These are phyloP conservation scores for Hippophae tibetana DNA, from an alignment of 306 rosid genomes.

Conservation along the genomic window DNA sequence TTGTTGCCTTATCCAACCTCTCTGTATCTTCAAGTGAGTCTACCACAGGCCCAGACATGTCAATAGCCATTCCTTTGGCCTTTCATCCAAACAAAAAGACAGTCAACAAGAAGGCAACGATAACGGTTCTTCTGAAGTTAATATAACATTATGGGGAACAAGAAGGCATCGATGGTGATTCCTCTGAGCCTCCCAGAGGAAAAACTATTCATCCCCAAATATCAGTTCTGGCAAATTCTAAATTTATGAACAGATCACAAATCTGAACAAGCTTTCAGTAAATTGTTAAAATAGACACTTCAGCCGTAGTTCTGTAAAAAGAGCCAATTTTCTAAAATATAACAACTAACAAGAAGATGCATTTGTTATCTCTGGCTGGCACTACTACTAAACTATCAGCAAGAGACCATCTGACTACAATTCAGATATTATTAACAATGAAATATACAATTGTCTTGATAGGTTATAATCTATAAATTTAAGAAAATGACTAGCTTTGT, in stretches of 20 bases:
- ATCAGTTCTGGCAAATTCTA: neutral
- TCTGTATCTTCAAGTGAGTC: slow-evolving; percentile 41
- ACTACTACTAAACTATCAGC: neutral
- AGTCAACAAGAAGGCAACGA: neutral
- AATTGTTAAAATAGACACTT: too few species aligned
- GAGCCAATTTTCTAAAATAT: too few species aligned
- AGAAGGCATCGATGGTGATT: neutral
- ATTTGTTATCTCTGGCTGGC: too few species aligned
- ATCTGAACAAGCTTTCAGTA: too few species aligned
- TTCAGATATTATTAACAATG: neutral
- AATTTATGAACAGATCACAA: neutral
- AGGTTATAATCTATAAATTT: neutral
- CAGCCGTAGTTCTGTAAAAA: too few species aligned
- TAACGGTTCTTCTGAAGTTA: neutral
- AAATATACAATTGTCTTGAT: neutral
- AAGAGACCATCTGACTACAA: slow-evolving; percentile 1
- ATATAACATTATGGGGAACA: neutral
- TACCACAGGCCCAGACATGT: slow-evolving; percentile 35
- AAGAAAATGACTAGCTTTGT: neutral
- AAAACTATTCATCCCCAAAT: too few species aligned
- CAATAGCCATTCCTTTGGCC: slow-evolving; percentile 52
- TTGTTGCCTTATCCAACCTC: slow-evolving; percentile 37
- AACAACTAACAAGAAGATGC: too few species aligned
- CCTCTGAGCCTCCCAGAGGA: neutral
- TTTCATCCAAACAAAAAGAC: slow-evolving; percentile 21